Evolutionary conservation across 2,329 filamentous ascomycete species (phyloP).

Genomic region (Chaetomium sp.): DNA sequence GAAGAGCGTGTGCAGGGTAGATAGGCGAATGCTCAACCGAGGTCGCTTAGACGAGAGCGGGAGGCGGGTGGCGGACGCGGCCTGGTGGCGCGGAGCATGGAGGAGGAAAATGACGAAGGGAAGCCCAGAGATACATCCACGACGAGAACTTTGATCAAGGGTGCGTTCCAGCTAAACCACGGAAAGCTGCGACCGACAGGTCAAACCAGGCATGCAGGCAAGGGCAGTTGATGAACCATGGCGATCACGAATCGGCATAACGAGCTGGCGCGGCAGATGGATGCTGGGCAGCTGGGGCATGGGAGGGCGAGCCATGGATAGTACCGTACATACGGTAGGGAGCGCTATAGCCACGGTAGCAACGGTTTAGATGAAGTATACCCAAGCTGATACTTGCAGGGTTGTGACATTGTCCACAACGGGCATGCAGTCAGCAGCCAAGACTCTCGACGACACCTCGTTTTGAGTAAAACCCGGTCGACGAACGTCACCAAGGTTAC

Average conservation of each 20-base stretch:
- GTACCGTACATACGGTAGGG: too few relatives aligned
- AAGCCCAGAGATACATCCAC: not conserved
- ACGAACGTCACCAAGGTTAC: not conserved
- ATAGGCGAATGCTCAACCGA: constrained; percentile 24
- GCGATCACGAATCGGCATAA: constrained; percentile 34
- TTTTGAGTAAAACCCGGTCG: not conserved
- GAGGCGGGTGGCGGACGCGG: not conserved
- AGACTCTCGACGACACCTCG: not conserved
- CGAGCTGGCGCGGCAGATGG: constrained; percentile 28
- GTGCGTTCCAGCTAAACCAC: constrained; percentile 18
- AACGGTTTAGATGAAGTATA: not conserved
- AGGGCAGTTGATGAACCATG: constrained; percentile 25
- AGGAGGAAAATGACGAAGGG: not conserved
- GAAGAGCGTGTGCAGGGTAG: constrained; percentile 17
- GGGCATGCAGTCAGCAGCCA: constrained; percentile 6
- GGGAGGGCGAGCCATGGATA: not conserved
- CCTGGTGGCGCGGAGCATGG: not conserved
- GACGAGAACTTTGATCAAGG: constrained; percentile 3
- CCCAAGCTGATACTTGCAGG: not conserved
- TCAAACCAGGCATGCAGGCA: constrained; percentile 23
- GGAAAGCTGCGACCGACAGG: not conserved
- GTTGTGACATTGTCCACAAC: not conserved
- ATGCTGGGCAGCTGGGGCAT: constrained; percentile 4
- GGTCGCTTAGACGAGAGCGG: constrained; percentile 1
- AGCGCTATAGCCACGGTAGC: not conserved